Evolutionary conservation across 345 rosid species (phyloP).

Genomic region (Alliaria petiolata): DNA sequence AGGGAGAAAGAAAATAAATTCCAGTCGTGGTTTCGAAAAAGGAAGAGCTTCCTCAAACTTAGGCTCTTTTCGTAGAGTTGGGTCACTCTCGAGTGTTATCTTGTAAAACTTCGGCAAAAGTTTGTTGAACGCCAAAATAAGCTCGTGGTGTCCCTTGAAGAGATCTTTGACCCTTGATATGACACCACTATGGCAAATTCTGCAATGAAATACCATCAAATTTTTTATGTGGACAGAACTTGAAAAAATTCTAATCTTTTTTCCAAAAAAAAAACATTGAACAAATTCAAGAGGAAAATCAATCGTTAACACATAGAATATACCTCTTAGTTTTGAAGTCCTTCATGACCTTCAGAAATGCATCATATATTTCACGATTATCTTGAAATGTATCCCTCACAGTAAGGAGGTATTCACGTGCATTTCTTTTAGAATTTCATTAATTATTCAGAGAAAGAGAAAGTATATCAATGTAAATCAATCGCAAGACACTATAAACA

Average conservation of each 20-base stretch:
- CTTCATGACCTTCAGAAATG: not conserved
- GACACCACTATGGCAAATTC: conserved; percentile 69
- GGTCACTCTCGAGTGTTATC: conserved; percentile 37
- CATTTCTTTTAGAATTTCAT: not conserved
- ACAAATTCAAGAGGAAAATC: not conserved
- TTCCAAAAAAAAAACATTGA: too few relatives aligned
- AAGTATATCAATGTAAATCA: not conserved
- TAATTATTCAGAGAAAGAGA: not conserved
- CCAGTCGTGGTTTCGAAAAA: too few relatives aligned
- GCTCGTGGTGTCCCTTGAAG: conserved; percentile 66
- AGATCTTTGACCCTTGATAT: conserved; percentile 70
- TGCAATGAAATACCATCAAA: conserved; percentile 10
- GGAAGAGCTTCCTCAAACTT: conserved; percentile 36
- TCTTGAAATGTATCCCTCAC: not conserved
- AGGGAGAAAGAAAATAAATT: too few relatives aligned
- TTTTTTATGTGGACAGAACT: too few relatives aligned
- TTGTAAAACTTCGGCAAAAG: conserved; percentile 79
- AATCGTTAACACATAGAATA: not conserved
- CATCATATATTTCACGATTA: not conserved
- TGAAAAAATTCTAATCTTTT: too few relatives aligned
- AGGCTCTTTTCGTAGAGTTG: not conserved
- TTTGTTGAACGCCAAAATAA: conserved; percentile 75
- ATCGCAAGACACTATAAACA: not conserved
- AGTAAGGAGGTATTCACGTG: not conserved
- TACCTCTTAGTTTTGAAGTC: not conserved